Percentiles rank a stretch among this genome's conserved stretches.
phyloP scores from a whole-genome alignment of 306 rosid genomes.

The Mimosa pudica region DNA sequence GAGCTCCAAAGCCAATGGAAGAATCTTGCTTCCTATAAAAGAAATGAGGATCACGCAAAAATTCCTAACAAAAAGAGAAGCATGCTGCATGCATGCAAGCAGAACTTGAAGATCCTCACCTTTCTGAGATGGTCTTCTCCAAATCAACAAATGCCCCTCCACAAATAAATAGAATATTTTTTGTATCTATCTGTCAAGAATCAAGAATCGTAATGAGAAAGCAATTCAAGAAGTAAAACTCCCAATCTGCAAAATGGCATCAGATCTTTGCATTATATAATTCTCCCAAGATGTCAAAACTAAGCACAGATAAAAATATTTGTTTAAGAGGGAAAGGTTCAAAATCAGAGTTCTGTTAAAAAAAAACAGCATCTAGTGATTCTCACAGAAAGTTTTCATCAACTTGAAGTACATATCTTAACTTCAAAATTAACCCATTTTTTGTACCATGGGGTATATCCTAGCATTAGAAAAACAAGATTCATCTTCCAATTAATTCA shows the following conservation, averaged over 20 bases:
- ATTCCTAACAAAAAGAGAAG: constrained; percentile 13
- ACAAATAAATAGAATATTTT: constrained; percentile 69
- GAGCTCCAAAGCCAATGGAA: constrained; percentile 83
- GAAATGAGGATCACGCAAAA: neutral
- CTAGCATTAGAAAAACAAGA: constrained; percentile 9
- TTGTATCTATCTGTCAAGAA: constrained; percentile 61
- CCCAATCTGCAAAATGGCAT: constrained; percentile 12
- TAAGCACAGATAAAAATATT: constrained; percentile 9
- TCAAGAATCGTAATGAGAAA: constrained; percentile 16
- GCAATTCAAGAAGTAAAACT: constrained; percentile 24
- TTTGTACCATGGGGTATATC: neutral
- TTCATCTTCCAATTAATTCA: constrained; percentile 18
- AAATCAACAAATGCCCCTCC: constrained; percentile 77
- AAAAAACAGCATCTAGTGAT: neutral
- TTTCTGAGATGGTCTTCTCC: constrained; percentile 74
- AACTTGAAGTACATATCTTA: neutral
- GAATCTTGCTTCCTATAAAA: constrained; percentile 66
- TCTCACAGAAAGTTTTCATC: neutral
- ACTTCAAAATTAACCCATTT: constrained; percentile 12
- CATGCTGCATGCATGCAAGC: constrained; percentile 2
- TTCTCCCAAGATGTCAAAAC: neutral
- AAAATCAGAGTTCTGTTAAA: neutral
- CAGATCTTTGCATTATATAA: constrained; percentile 18
- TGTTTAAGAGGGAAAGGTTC: neutral
- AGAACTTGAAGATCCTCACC: constrained; percentile 43